A percentile compares a stretch with the other conserved stretches of the same genome.
Conservation (phyloP, 2,329 filamentous ascomycete genomes). For the Blastomyces parvus region DNA sequence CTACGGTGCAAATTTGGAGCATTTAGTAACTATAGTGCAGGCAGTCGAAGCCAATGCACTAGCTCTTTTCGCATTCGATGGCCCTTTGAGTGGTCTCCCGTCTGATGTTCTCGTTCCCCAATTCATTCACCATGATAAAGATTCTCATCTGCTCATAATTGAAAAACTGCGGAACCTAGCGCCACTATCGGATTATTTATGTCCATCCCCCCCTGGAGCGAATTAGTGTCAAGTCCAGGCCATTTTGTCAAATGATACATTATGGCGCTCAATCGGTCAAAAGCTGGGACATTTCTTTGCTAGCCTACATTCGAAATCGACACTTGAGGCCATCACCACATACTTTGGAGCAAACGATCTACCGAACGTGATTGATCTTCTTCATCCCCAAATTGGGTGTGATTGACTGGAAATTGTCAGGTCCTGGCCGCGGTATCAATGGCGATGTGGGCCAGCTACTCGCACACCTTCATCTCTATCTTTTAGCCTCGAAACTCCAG, state of each 20-base stretch:
- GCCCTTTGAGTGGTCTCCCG: not conserved
- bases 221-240: not conserved
- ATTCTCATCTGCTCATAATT: constrained; percentile 9
- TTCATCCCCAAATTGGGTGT: constrained; percentile 8
- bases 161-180: constrained; percentile 8
- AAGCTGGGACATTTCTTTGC: constrained; percentile 9
- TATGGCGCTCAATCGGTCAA: constrained; percentile 4
- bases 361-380: too few relatives aligned
- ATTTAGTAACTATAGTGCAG: constrained; percentile 2
- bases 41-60: constrained; percentile 10
- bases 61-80: constrained; percentile 5
- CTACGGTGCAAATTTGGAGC: not conserved
- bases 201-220: not conserved
- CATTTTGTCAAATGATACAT: not conserved
- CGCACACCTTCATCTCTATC: constrained; percentile 13
- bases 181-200: constrained; percentile 8
- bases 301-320: constrained; percentile 8
- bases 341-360: constrained; percentile 6
- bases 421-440: constrained; percentile 9
- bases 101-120: constrained; percentile 1
- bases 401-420: constrained; percentile 14
- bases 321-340: constrained; percentile 4
- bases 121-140: constrained; percentile 7
- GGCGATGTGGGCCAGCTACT: constrained; percentile 12
- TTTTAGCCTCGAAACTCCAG: constrained; percentile 6